Evolutionary conservation across 495 filamentous ascomycete genomes (phyloP), one percentile per base, ranked within the genome.

Genomic region (Talaromyces borbonicus): DNA sequence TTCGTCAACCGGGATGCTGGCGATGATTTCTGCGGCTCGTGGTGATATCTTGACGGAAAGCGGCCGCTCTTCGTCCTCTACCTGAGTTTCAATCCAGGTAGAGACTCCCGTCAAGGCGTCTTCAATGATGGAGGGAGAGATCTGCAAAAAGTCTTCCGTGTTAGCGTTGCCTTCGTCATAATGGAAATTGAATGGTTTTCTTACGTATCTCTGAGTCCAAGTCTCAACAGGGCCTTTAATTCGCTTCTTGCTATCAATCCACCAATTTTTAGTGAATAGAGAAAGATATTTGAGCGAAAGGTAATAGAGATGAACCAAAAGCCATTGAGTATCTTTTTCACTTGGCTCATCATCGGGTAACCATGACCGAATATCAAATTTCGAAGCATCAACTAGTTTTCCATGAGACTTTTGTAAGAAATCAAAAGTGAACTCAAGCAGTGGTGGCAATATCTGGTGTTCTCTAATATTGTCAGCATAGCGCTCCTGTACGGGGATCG

Each of bases 241-340:
- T 25, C 90, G 87, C 41, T 81, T 83, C 45, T 77, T 78, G 39
- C 74, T 69, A 47, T 85, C 80, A 4, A 94, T 74, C 70, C 83
- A 92, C 89, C 92, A 97, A n/a, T 68, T 62, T 61, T 87, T 94
- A 45, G 83, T 83, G 19, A 87, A 70, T n/a, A 75, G 77, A 7
- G 87, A 86, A 8, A 85, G 65, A 55, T 87, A 75, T 48, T 73
- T 82, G 32, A 97, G 73, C 23, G 74, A 75, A 5, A 88, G 77
- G 57, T 86, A 96, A 67, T 87, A 95, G 8, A 97, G 64, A 56
- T 97, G 86, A 9, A 87, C 74, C 1, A 94, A 69, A 7, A 96
- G 75, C 83, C 83, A 89, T 51, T 89, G 75, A 47, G 81, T 81
- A 52, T 87, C 81, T 41, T 73, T 75, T 49, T 87, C 80, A 2